Base-by-base conservation (phyloP, 257 asterid genomes). In the Lantana camara region DNA sequence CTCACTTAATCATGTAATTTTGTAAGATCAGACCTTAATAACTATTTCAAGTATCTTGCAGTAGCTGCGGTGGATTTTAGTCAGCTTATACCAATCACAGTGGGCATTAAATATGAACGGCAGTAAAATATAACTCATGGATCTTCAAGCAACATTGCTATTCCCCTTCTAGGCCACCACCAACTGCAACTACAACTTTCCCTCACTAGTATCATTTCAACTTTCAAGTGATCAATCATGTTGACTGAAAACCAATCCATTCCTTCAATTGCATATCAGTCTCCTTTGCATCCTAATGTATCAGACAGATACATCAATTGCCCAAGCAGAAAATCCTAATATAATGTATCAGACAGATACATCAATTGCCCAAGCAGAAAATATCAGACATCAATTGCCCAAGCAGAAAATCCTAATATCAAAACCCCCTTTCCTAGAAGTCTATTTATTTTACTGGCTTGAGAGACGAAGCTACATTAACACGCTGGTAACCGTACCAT, bases 181-280 rank as follows among this genome's bases (percentile, higher is more conserved):
- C 53, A 54, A 17, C 44, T 14, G 16, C 55, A 74, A 48, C n/a
- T 16, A 29, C 20, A 61, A 19, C 35, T n/a, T 50, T 55, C 57
- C 50, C 56, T 55, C 61, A 17, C 50, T 55, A 46, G 60, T 60
- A 15, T 3, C 13, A 6, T 50, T n/a, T n/a, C n/a, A n/a, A n/a
- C n/a, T n/a, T n/a, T 60, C 64, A 14, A 42, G 49, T 6, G n/a
- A 38, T 41, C 53, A 51, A 60, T 59, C 45, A 60, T 23, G 48
- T 37, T n/a, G 30, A 19, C 21, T 8, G n/a, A n/a, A 32, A 35
- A 55, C 10, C 37, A 71, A 62, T 34, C 29, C 37, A 38, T 16
- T 20, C n/a, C 12, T 44, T 48, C 57, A 61, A 17, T 12, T 19
- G 19, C 15, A 41, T 41, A 49, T 13, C 3, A 17, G 2, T 52